Percentiles rank a stretch among this genome's conserved stretches.
These are phyloP conservation scores for Lecanicillium sp. DNA, from an alignment of 2,329 filamentous ascomycete genomes.

Conservation along the genomic window DNA sequence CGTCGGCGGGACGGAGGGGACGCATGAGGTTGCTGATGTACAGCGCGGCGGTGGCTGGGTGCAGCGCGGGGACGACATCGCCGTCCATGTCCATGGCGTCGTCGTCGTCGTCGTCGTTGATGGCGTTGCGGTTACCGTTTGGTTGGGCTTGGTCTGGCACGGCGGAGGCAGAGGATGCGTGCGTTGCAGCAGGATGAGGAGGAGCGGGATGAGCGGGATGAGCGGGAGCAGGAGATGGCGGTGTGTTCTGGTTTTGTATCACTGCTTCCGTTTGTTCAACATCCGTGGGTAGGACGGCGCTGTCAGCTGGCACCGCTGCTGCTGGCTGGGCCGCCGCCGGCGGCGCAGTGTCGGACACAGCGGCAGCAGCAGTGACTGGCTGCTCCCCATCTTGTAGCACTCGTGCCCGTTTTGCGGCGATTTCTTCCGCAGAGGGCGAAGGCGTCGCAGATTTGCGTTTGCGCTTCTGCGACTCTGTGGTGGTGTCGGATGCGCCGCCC, in stretches of 20 bases:
- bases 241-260: slow-evolving; percentile 5
- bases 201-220: background rate
- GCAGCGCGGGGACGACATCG: slow-evolving; percentile 51
- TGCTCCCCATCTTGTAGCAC: slow-evolving; percentile 24
- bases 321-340: no score
- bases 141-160: background rate
- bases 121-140: background rate
- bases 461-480: slow-evolving; percentile 52
- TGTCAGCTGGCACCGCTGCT: slow-evolving; percentile 8
- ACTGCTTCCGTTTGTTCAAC: slow-evolving; percentile 6
- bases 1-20: slow-evolving; percentile 62
- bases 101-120: slow-evolving; percentile 15
- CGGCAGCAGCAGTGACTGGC: slow-evolving; percentile 14
- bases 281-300: slow-evolving; percentile 6
- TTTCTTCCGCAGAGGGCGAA: slow-evolving; percentile 46
- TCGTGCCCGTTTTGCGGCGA: slow-evolving; percentile 50
- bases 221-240: no score
- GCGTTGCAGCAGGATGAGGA: background rate
- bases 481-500: no score
- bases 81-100: slow-evolving; percentile 29
- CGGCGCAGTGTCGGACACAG: no score
- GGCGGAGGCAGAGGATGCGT: slow-evolving; percentile 4
- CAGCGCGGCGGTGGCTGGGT: slow-evolving; percentile 68
- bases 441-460: slow-evolving; percentile 62
- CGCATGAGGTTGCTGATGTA: slow-evolving; percentile 92